A percentile compares a stretch with the other conserved stretches of the same genome.
These are phyloP conservation scores for Singerocomus inundabilis DNA, from an alignment of 1,284 basidiomycete genomes.

Conservation along the genomic window DNA sequence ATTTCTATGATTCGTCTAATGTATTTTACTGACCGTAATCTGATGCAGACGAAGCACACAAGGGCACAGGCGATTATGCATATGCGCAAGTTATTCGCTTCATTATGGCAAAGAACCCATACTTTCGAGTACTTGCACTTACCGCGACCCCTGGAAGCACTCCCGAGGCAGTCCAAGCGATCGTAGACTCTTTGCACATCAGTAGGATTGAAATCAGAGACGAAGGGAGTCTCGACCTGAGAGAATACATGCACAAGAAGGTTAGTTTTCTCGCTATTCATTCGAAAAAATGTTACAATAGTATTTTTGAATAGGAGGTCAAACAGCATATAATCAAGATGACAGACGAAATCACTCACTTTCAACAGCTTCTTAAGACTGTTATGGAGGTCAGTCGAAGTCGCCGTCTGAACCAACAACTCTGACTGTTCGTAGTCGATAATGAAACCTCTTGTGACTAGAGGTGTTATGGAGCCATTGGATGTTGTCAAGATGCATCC, in stretches of 20 bases:
- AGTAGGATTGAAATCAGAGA: conserved; percentile 94
- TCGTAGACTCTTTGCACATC: conserved; percentile 97
- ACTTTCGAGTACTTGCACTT: conserved; percentile 90
- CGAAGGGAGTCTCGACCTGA: conserved; percentile 88
- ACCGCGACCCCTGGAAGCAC: conserved; percentile 94
- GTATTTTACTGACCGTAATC: conserved; percentile 4
- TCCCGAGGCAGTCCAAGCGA: conserved; percentile 82
- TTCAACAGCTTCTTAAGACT: conserved; percentile 58
- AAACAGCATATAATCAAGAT: conserved; percentile 73
- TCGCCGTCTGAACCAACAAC: background rate
- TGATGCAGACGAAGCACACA: conserved; percentile 88
- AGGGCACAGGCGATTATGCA: conserved; percentile 90
- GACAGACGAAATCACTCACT: conserved; percentile 53
- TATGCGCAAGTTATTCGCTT: conserved; percentile 89
- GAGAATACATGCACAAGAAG: conserved; percentile 88
- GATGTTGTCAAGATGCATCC: conserved; percentile 39
- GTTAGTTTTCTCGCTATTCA: conserved; percentile 35
- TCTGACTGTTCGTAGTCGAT: conserved; percentile 35
- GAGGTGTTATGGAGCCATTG: conserved; percentile 30
- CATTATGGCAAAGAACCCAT: conserved; percentile 91
- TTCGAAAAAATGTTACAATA: background rate
- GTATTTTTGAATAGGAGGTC: conserved; percentile 45
- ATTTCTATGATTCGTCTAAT: background rate
- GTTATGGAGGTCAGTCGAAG: conserved; percentile 70
- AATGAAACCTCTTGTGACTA: conserved; percentile 37